phyloP scores from a whole-genome alignment of 148 eudicot genomes.

The Heliosperma pusillum region DNA sequence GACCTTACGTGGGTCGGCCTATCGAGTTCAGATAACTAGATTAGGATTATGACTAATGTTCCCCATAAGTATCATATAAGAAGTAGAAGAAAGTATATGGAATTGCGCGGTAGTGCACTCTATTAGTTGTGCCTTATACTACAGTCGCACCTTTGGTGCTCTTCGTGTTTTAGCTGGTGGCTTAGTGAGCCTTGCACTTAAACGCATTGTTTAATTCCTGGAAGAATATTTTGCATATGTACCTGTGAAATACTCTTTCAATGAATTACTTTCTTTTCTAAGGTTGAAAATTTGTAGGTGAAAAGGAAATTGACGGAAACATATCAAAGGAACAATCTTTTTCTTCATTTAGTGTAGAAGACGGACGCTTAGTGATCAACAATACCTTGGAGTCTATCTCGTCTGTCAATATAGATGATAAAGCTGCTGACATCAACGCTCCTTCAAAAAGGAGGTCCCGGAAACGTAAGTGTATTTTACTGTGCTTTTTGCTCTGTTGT shows the following conservation, averaged over 20 bases:
- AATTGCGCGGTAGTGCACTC: too few relatives aligned
- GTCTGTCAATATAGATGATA: constrained; percentile 1
- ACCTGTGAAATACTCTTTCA: constrained; percentile 3
- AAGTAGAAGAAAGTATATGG: too few relatives aligned
- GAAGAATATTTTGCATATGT: background rate
- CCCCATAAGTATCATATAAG: too few relatives aligned
- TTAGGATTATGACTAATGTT: too few relatives aligned
- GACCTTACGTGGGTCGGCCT: too few relatives aligned
- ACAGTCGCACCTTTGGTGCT: too few relatives aligned
- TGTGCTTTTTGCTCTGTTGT: background rate
- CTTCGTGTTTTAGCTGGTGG: too few relatives aligned
- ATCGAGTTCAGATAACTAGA: too few relatives aligned
- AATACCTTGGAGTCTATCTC: constrained; percentile 3
- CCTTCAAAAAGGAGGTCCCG: constrained; percentile 37
- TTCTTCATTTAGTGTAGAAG: constrained; percentile 4
- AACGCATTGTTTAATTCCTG: background rate
- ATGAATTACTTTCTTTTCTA: background rate
- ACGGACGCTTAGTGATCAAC: constrained; percentile 14
- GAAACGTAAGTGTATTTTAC: constrained; percentile 50
- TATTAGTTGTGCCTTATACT: too few relatives aligned
- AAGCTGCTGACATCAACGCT: constrained; percentile 14
- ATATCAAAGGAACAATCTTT: constrained; percentile 19
- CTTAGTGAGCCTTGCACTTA: too few relatives aligned
- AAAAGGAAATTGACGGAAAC: constrained; percentile 27
- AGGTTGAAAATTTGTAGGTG: constrained; percentile 29